phyloP scores from a whole-genome alignment of 139 green algal species.

The Chlorella ohadii region DNA sequence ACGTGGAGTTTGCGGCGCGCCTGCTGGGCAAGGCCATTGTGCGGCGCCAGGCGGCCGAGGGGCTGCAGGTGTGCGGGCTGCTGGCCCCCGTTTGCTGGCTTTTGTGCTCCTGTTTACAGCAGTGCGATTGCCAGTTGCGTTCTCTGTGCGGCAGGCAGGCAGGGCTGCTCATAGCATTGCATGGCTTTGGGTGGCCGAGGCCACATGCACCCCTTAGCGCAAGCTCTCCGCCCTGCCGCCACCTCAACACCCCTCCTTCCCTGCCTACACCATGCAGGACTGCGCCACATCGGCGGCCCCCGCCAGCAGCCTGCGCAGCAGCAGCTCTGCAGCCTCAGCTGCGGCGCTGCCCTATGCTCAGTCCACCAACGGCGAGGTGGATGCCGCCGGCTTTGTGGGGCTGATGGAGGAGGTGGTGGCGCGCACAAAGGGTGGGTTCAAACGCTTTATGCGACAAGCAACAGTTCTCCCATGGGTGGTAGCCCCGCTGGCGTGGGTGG shows the following conservation, averaged over 20 bases:
- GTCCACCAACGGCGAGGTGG: constrained; percentile 28
- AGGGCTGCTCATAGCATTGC: no score
- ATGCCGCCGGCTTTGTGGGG: constrained; percentile 45
- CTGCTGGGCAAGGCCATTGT: constrained; percentile 17
- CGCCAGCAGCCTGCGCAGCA: background rate
- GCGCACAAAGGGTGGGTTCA: constrained; percentile 25
- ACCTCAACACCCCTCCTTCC: no score
- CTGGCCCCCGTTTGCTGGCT: no score
- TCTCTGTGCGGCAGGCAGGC: no score
- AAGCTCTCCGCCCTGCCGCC: no score
- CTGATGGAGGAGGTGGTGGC: constrained; percentile 74
- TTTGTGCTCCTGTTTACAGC: background rate
- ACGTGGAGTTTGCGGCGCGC: constrained; percentile 64
- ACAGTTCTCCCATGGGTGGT: no score
- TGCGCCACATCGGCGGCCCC: constrained; percentile 31
- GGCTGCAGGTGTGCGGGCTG: background rate
- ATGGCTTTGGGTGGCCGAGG: no score
- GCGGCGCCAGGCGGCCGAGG: constrained; percentile 5
- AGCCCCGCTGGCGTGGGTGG: no score
- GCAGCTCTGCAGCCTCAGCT: background rate
- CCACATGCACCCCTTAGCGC: no score
- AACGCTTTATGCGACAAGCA: no score
- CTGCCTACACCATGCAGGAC: no score
- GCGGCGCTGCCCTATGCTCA: background rate
- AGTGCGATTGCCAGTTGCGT: no score